These are phyloP conservation scores for Aciculosporium take DNA, from an alignment of 2,329 filamentous ascomycete species.

Conservation along the genomic window DNA sequence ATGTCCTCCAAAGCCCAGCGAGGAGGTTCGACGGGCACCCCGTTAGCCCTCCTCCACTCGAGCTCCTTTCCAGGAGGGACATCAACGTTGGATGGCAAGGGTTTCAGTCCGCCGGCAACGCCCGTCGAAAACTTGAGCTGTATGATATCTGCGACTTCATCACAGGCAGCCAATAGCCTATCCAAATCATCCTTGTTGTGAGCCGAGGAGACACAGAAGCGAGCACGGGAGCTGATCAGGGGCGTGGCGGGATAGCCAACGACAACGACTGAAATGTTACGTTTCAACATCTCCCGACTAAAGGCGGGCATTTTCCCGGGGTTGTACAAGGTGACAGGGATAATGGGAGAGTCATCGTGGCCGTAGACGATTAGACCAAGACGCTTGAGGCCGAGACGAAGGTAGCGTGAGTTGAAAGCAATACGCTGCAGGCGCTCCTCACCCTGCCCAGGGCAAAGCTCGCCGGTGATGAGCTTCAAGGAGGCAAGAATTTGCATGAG, in stretches of 20 bases:
- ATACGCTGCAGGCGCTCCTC: slow-evolving; percentile 91
- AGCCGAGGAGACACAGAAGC: slow-evolving; percentile 89
- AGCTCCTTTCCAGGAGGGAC: slow-evolving; percentile 58
- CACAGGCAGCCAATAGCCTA: slow-evolving; percentile 72
- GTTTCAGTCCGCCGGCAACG: slow-evolving; percentile 73
- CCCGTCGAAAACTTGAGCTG: slow-evolving; percentile 97
- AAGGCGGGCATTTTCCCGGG: slow-evolving; percentile 99
- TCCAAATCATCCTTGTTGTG: slow-evolving; percentile 99
- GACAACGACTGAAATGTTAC: slow-evolving; percentile 94
- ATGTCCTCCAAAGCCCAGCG: slow-evolving; percentile 80
- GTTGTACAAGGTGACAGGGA: slow-evolving; percentile 88
- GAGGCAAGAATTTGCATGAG: slow-evolving; percentile 82
- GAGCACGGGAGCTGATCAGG: slow-evolving; percentile 81
- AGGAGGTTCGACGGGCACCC: slow-evolving; percentile 58
- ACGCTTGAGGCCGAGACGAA: slow-evolving; percentile 92
- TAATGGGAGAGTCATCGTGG: slow-evolving; percentile 94
- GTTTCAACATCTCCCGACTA: slow-evolving; percentile 94
- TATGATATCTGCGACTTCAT: slow-evolving; percentile 80
- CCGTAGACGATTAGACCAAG: slow-evolving; percentile 94
- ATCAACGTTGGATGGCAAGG: slow-evolving; percentile 56
- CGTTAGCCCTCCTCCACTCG: slow-evolving; percentile 47
- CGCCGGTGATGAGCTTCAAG: slow-evolving; percentile 77
- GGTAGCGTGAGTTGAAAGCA: slow-evolving; percentile 95
- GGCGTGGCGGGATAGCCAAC: slow-evolving; percentile 96
- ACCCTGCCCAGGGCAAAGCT: slow-evolving; percentile 77